Conservation (phyloP, 1,139 yeast species). For the Blastobotrys persicus region DNA sequence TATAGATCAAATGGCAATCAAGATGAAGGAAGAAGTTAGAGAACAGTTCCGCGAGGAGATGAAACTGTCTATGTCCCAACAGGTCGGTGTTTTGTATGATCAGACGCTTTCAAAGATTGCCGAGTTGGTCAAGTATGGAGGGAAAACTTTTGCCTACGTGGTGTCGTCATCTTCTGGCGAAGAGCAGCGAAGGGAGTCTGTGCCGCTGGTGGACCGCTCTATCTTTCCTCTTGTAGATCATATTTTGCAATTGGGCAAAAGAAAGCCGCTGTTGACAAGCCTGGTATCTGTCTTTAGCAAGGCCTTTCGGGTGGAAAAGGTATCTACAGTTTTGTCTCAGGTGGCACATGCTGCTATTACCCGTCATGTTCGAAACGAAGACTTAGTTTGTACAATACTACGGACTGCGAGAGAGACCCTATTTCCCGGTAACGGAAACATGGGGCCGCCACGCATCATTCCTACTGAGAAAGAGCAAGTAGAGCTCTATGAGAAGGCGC, state of each 20-base stretch:
- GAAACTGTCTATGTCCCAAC: conserved; percentile 16
- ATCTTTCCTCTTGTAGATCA: conserved; percentile 30
- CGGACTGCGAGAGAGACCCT: conserved; percentile 35
- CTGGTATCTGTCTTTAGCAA: background rate
- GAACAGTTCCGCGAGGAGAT: conserved; percentile 5
- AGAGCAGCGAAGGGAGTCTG: conserved; percentile 10
- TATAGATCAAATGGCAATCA: conserved; percentile 19
- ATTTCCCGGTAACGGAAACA: conserved; percentile 41
- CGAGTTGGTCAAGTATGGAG: conserved; percentile 20
- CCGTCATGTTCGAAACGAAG: conserved; percentile 22
- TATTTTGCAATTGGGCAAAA: conserved; percentile 24
- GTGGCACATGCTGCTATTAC: conserved; percentile 27
- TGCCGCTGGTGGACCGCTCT: conserved; percentile 23
- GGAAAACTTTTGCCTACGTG: conserved; percentile 25
- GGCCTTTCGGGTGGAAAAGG: background rate
- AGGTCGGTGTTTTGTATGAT: conserved; percentile 19
- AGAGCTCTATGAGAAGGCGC: conserved; percentile 22
- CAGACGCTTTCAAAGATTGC: conserved; percentile 19
- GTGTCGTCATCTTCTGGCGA: conserved; percentile 20
- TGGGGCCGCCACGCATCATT: conserved; percentile 43
- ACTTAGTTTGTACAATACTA: conserved; percentile 30
- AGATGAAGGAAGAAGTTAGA: background rate
- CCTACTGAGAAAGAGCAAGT: conserved; percentile 33
- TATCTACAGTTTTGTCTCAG: conserved; percentile 22
- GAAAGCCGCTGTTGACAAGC: conserved; percentile 31